Base-by-base conservation (phyloP, 495 filamentous ascomycete genomes). In the Aspergillus campestris region DNA sequence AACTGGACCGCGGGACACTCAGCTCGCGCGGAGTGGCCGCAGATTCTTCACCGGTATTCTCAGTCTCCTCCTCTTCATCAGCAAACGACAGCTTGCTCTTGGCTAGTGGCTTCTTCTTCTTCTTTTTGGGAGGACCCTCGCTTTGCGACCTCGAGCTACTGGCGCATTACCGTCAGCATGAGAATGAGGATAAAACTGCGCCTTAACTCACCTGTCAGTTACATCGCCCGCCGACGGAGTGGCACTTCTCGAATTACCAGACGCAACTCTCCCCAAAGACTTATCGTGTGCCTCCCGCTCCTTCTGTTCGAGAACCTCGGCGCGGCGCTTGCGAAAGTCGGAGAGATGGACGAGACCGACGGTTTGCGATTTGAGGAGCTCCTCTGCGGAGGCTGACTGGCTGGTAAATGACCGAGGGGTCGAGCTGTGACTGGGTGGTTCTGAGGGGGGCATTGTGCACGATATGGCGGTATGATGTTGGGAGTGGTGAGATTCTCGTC, bases 251-350 rank as follows among this genome's bases (percentile, higher is more conserved):
- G 73, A 69, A 47, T 67, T 70, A 53, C 64, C 68, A 43, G 71
- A 60, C 53, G 69, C 65, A 43, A 74, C 58, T 55, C 72, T 64
- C 8, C 75, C 75, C 1, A 73, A 55, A n/a, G 75, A 63, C 47
- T 74, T 70, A 34, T 80, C 76, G 53, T 87, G 80, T 3, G 83
- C 84, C 60, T 92, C 88, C 46, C 86, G 77, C 53, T 89, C 85
- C 59, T 90, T 91, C 58, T 88, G 86, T 64, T 97, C 92, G 29
- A 94, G 71, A 27, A 90, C 87, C 64, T 98, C 88, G 52, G 89
- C 91, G 63, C 92, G 89, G 33, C 92, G 83, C 66, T 98, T 97
- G 64, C 92, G 89, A 70, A 96, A 98, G 61, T 97, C 92, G 53
- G 82, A 86, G 34, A 96, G 81, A 44, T 87, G 77, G 35, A 97